A percentile compares a stretch with the other conserved stretches of the same genome.
phyloP scores from a whole-genome alignment of 2,329 filamentous ascomycete genomes.

The Pseudopyrenochaeta lycopersici region DNA sequence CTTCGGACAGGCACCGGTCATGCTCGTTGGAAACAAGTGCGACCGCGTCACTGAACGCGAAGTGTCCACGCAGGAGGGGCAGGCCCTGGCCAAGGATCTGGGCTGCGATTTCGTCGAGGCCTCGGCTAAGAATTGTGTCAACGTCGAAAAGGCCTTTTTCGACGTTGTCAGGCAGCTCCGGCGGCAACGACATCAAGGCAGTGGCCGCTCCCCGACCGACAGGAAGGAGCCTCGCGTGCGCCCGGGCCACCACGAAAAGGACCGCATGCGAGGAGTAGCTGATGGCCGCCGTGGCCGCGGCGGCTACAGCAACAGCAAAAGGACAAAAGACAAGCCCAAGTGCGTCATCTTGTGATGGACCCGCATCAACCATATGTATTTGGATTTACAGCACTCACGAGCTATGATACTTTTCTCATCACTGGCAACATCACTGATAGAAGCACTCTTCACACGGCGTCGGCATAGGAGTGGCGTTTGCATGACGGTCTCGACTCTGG shows the following conservation, averaged over 20 bases:
- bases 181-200: conserved; percentile 72
- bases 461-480: conserved; percentile 50
- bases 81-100: conserved; percentile 87
- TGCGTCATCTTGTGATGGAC: conserved; percentile 44
- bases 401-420: conserved; percentile 34
- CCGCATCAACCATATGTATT: conserved; percentile 27
- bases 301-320: conserved; percentile 19
- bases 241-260: conserved; percentile 24
- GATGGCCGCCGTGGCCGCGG: conserved; percentile 25
- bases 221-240: conserved; percentile 21
- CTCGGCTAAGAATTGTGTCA: conserved; percentile 97
- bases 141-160: conserved; percentile 98
- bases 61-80: conserved; percentile 95
- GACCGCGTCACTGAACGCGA: conserved; percentile 95
- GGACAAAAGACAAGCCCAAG: conserved; percentile 41
- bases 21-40: conserved; percentile 99
- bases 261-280: conserved; percentile 21
- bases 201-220: conserved; percentile 26
- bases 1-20: conserved; percentile 83
- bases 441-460: conserved; percentile 40
- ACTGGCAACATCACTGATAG: conserved; percentile 40
- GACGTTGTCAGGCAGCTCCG: conserved; percentile 93
- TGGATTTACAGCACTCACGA: conserved; percentile 38
- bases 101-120: conserved; percentile 97
- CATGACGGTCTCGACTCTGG: conserved; percentile 39